These are phyloP conservation scores for Hermanozyma aechmeae DNA, from an alignment of 805 yeast genomes.

Conservation along the genomic window DNA sequence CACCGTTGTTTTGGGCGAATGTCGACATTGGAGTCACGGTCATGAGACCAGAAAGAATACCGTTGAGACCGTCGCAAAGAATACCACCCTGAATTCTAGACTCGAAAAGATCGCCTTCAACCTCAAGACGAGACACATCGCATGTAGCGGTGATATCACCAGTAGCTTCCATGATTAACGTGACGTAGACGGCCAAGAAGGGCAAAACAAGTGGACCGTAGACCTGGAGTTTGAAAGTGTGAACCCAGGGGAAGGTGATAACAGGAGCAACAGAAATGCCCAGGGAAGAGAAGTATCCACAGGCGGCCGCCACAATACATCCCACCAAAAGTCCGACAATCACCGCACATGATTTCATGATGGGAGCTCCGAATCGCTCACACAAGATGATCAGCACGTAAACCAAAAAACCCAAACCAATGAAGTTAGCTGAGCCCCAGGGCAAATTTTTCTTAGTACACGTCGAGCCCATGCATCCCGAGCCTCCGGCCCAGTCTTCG, in stretches of 20 bases:
- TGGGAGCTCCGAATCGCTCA: conserved; percentile 88
- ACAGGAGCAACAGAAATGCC: conserved; percentile 65
- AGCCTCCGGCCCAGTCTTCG: conserved; percentile 83
- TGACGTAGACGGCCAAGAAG: conserved; percentile 72
- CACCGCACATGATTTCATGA: conserved; percentile 91
- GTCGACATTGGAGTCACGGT: conserved; percentile 87
- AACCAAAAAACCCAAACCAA: conserved; percentile 84
- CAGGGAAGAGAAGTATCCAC: conserved; percentile 62
- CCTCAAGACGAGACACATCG: conserved; percentile 80
- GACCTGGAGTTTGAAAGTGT: conserved; percentile 65
- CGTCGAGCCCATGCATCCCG: conserved; percentile 41
- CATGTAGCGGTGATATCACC: conserved; percentile 94
- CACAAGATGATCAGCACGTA: conserved; percentile 62
- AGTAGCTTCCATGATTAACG: conserved; percentile 84
- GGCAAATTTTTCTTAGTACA: conserved; percentile 21
- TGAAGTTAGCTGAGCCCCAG: conserved; percentile 82
- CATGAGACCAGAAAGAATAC: conserved; percentile 65
- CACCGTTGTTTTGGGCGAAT: conserved; percentile 95
- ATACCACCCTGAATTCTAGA: conserved; percentile 90
- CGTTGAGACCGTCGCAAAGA: conserved; percentile 79
- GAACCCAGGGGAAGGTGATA: conserved; percentile 80
- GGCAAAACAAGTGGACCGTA: conserved; percentile 87
- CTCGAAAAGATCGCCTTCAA: conserved; percentile 75
- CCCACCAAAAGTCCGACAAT: conserved; percentile 78
- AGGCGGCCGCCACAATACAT: conserved; percentile 87